Evolutionary conservation across 768 basidiomycete species (phyloP), one percentile per base, ranked within the genome.

Genomic region (Rhodotorula sphaerocarpa): DNA sequence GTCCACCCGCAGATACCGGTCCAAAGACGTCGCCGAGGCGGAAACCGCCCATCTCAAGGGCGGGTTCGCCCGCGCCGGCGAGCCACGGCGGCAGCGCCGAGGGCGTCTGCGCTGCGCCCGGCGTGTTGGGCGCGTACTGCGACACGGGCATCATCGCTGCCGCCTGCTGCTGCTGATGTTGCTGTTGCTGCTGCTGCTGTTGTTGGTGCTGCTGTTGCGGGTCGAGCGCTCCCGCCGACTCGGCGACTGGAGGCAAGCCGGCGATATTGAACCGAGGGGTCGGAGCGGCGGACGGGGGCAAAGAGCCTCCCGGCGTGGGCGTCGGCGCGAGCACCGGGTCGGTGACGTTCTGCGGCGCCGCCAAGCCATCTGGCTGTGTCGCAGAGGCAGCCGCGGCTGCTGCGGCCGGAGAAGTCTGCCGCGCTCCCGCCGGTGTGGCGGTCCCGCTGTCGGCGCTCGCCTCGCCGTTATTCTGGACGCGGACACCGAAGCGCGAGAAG

Each of bases 401-500:
- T 5, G 33, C 50, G 34, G 50, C 33, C 0, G 50, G 33, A 9
- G 50, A 50, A 12, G 43, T 7, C 9, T 10, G 43, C 15, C 7
- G 20, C 4, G 39, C 46, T 41, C 47, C 47, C 16, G 52, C 34
- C 3, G 45, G 42, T 44, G 33, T 42, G 10, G 3, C 31, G 5
- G 33, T 39, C 23, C 14, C 48, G 3, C 23, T 39, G 23, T 41
- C 36, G 28, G 30, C 48, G 20, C 48, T 20, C 14, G 20, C 20
- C 33, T 34, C 50, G 23, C 50, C 50, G 21, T 51, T 51, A 14
- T 51, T 15, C 11, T 21, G 15, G 9, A 31, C n/a, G 1, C 64
- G 59, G 5, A 66, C 64, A 27, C 59, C 64, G 30, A 56, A 59
- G 34, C 64, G 59, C 7, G 64, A 61, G 27, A 67, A 55, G 10